These are phyloP conservation scores for Cryphonectria japonica DNA, from an alignment of 2,329 filamentous ascomycete species.

Conservation along the genomic window DNA sequence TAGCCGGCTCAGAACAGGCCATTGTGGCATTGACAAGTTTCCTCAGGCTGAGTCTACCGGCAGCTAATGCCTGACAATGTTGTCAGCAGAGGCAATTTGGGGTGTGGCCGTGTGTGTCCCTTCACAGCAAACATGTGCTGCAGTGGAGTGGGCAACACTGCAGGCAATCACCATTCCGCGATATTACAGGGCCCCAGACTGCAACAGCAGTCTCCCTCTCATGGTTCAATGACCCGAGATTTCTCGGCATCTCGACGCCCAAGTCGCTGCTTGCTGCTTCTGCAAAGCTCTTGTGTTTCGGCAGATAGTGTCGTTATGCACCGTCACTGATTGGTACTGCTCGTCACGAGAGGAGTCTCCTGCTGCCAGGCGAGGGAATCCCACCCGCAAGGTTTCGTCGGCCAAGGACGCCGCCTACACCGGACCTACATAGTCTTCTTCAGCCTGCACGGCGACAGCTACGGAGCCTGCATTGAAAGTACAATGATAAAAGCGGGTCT, in stretches of 20 bases:
- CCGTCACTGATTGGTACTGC: neutral
- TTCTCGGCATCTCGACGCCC: slow-evolving; percentile 20
- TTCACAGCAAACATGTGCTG: slow-evolving; percentile 34
- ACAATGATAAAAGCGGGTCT: slow-evolving; percentile 23
- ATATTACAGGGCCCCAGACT: slow-evolving; percentile 34
- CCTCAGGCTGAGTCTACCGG: slow-evolving; percentile 31
- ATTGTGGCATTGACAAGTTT: slow-evolving; percentile 28
- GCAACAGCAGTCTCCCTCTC: slow-evolving; percentile 33
- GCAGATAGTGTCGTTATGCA: neutral
- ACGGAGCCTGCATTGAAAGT: slow-evolving; percentile 15
- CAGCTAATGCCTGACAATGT: slow-evolving; percentile 10
- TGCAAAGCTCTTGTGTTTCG: neutral
- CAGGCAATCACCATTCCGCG: slow-evolving; percentile 33
- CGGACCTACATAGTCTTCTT: slow-evolving; percentile 4
- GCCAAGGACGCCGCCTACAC: slow-evolving; percentile 12
- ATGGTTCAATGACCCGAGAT: slow-evolving; percentile 37
- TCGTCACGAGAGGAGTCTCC: neutral
- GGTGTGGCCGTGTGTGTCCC: slow-evolving; percentile 26
- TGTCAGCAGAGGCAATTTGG: neutral
- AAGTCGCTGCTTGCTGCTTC: neutral
- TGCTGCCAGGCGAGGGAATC: slow-evolving; percentile 9
- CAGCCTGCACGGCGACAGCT: slow-evolving; percentile 13
- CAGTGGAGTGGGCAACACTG: slow-evolving; percentile 34
- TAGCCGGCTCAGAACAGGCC: slow-evolving; percentile 9
- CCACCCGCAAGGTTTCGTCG: neutral